Percentiles rank a stretch among this genome's conserved stretches.
Evolutionary conservation across 2,329 filamentous ascomycete species (phyloP).

Genomic region (Chaetomiaceae sp.): DNA sequence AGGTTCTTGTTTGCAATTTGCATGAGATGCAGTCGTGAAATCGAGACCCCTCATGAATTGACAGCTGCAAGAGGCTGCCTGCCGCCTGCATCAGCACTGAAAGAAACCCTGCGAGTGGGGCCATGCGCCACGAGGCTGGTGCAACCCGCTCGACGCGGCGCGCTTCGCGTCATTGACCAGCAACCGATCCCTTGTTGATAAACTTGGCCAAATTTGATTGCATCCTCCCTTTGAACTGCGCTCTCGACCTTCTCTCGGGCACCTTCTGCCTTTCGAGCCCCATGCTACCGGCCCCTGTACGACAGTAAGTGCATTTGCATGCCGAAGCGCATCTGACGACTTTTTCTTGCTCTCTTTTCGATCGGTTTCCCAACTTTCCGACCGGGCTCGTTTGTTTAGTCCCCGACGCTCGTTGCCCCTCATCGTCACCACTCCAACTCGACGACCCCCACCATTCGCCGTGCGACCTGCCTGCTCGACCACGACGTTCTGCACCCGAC

Average conservation of each 20-base stretch:
- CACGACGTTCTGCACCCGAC: not conserved
- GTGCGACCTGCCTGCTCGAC: not conserved
- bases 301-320: conserved; percentile 19
- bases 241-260: not conserved
- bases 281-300: conserved; percentile 1
- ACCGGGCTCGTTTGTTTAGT: conserved; percentile 16
- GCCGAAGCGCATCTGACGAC: conserved; percentile 13
- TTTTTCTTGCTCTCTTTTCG: conserved; percentile 8
- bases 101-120: conserved; percentile 9
- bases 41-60: not conserved
- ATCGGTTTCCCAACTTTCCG: conserved; percentile 6
- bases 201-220: conserved; percentile 15
- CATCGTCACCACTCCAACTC: conserved; percentile 6
- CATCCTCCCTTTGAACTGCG: not conserved
- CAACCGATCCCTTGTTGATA: conserved; percentile 23
- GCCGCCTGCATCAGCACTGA: not conserved
- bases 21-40: not conserved
- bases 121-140: conserved; percentile 9
- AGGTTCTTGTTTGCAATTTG: too few species aligned
- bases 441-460: not conserved
- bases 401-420: conserved; percentile 16
- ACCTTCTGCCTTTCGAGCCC: not conserved
- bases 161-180: conserved; percentile 16
- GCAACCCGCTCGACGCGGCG: conserved; percentile 15
- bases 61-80: not conserved